Conservation (phyloP, 1,284 basidiomycete genomes). For the Sanghuangporus baumii region DNA sequence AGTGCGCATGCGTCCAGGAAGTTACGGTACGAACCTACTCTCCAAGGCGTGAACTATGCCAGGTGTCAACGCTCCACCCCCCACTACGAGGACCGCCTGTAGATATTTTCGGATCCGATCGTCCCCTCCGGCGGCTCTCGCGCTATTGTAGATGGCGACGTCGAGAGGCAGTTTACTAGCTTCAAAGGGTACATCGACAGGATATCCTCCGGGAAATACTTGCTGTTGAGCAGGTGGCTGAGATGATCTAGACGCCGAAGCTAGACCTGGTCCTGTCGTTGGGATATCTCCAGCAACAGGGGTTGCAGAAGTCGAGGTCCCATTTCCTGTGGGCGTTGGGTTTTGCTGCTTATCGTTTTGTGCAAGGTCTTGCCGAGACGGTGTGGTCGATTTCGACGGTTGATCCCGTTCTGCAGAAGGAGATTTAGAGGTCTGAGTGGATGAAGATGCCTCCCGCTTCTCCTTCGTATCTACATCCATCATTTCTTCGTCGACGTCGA, state of each 20-base stretch:
- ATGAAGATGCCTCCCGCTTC: neutral
- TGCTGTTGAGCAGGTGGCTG: neutral
- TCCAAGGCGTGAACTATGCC: conserved; percentile 77
- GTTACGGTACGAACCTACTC: conserved; percentile 50
- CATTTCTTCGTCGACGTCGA: conserved; percentile 9
- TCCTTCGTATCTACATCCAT: conserved; percentile 7
- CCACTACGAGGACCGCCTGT: conserved; percentile 85
- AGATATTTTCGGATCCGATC: conserved; percentile 89
- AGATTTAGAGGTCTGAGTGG: neutral
- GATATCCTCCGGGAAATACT: conserved; percentile 27
- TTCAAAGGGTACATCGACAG: conserved; percentile 78
- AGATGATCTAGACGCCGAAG: neutral
- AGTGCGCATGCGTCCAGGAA: conserved; percentile 11
- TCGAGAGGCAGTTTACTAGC: conserved; percentile 91
- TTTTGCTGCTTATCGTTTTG: neutral
- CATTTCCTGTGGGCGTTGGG: conserved; percentile 22
- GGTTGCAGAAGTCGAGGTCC: neutral
- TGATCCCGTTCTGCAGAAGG: neutral
- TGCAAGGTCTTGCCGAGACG: neutral
- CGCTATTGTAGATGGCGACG: conserved; percentile 89
- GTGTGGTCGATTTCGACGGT: neutral
- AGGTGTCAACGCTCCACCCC: conserved; percentile 69
- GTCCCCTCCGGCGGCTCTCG: conserved; percentile 79
- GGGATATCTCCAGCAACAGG: neutral
- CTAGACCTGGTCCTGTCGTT: neutral